phyloP scores from a whole-genome alignment of 1,284 basidiomycete species.

The Boletus chippewaensis region DNA sequence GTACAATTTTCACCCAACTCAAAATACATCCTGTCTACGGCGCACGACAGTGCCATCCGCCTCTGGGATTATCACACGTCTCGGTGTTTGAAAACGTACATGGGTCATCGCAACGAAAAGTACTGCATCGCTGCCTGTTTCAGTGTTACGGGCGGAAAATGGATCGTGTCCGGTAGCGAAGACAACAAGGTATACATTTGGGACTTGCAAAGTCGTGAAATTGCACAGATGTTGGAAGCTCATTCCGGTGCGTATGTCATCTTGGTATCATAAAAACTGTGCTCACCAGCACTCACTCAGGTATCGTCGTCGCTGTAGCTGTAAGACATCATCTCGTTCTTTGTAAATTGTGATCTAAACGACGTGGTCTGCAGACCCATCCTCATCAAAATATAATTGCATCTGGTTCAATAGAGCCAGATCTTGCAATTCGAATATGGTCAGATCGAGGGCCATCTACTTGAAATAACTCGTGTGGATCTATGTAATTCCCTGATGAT shows the following conservation, averaged over 20 bases:
- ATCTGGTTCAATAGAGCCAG: constrained; percentile 75
- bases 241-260: constrained; percentile 52
- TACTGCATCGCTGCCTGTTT: constrained; percentile 77
- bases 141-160: constrained; percentile 78
- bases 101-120: constrained; percentile 73
- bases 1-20: constrained; percentile 93
- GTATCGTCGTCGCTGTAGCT: constrained; percentile 70
- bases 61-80: constrained; percentile 94
- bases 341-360: constrained; percentile 3
- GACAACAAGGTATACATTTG: constrained; percentile 86
- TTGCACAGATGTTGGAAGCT: constrained; percentile 73
- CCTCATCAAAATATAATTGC: constrained; percentile 79
- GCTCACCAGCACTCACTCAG: constrained; percentile 31
- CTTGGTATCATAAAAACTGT: not conserved
- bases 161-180: constrained; percentile 89
- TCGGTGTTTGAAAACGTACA: constrained; percentile 88
- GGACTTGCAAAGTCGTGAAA: constrained; percentile 83
- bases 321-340: constrained; percentile 34
- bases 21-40: constrained; percentile 86
- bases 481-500: constrained; percentile 2
- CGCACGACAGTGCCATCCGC: constrained; percentile 86
- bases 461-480: constrained; percentile 13
- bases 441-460: constrained; percentile 41
- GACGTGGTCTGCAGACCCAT: constrained; percentile 52
- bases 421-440: constrained; percentile 77